A percentile compares a stretch with the other conserved stretches of the same genome.
Evolutionary conservation across 352 stramenopile species (phyloP).

Genomic region (Phytopythium montanum): DNA sequence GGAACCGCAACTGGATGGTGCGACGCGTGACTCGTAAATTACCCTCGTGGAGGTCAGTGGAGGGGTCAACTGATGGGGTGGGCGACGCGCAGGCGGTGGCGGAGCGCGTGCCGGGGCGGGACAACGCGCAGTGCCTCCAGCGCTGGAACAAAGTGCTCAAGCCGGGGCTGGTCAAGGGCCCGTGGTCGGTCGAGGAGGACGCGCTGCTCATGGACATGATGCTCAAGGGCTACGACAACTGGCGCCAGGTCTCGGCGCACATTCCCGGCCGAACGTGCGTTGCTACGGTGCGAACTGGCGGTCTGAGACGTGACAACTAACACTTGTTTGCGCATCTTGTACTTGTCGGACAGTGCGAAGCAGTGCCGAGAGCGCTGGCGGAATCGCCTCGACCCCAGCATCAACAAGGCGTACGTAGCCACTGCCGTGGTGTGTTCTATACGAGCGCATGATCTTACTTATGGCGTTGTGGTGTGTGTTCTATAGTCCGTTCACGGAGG

Average conservation of each 20-base stretch:
- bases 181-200: conserved; percentile 92
- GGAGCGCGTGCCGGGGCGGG: conserved; percentile 49
- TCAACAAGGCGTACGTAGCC: conserved; percentile 77
- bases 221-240: conserved; percentile 75
- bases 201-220: conserved; percentile 81
- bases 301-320: too few species aligned
- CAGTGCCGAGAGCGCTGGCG: conserved; percentile 96
- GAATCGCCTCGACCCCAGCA: conserved; percentile 94
- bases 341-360: conserved; percentile 66
- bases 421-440: neutral
- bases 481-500: conserved; percentile 51
- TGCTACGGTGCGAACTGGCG: too few species aligned
- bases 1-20: conserved; percentile 89
- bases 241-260: conserved; percentile 59
- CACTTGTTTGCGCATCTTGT: neutral
- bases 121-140: conserved; percentile 84
- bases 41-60: too few species aligned
- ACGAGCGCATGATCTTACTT: neutral
- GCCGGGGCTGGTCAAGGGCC: conserved; percentile 90
- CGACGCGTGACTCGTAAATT: neutral
- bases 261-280: conserved; percentile 70
- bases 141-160: conserved; percentile 90
- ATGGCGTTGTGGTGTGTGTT: neutral
- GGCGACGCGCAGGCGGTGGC: conserved; percentile 41
- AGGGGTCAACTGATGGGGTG: neutral